These are phyloP conservation scores for Ceratocystis eucalypticola DNA, from an alignment of 2,329 filamentous ascomycete genomes.

Conservation along the genomic window DNA sequence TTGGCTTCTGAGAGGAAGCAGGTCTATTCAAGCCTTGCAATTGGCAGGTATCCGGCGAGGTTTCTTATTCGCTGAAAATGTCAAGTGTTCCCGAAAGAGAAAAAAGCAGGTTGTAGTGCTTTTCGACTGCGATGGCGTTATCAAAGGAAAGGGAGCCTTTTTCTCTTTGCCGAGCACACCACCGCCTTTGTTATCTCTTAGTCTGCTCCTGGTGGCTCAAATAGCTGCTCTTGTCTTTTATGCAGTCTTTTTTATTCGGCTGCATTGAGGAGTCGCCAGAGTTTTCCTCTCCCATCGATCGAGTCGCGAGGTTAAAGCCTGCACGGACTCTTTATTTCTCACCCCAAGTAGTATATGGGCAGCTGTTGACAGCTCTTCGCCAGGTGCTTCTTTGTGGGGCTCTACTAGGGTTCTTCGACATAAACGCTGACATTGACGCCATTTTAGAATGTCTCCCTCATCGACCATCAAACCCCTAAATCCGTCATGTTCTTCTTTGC, in stretches of 20 bases:
- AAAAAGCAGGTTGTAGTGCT: conserved; percentile 2
- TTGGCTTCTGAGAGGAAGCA: neutral
- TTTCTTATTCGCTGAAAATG: conserved; percentile 2
- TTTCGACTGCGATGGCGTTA: conserved; percentile 3
- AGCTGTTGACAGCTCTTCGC: neutral
- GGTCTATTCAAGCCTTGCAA: neutral
- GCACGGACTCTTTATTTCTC: neutral
- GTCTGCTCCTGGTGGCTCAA: neutral
- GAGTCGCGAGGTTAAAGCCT: neutral
- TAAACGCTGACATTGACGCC: neutral
- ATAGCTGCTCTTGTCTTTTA: neutral
- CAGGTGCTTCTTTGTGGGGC: neutral
- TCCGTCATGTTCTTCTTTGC: no score
- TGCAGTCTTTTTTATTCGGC: neutral
- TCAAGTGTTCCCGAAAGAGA: neutral
- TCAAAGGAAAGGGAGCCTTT: neutral
- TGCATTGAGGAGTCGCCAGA: neutral
- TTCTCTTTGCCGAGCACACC: neutral
- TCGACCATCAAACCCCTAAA: no score
- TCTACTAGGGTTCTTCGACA: neutral
- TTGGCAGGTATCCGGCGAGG: neutral
- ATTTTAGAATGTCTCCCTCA: neutral
- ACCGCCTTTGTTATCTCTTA: neutral
- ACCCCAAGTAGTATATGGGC: neutral
- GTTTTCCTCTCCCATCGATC: neutral